Percentiles rank a stretch among this genome's conserved stretches.
Evolutionary conservation across 768 basidiomycete species (phyloP).

Genomic region (Cystofilobasidium bisporidii): DNA sequence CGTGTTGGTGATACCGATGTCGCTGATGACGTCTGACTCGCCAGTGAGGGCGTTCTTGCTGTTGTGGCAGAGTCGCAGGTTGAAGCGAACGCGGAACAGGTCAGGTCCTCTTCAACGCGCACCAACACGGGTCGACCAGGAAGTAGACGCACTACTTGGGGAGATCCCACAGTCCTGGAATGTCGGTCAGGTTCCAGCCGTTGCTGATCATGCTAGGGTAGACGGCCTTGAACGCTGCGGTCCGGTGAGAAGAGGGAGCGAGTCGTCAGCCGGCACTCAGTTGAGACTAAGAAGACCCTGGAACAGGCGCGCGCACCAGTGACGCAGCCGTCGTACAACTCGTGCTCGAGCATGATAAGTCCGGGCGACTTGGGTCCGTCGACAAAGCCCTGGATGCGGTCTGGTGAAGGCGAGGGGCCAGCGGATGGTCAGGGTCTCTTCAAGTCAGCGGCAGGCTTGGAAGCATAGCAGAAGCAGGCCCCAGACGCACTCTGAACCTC

Average conservation of each 20-base stretch:
- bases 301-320: constrained; percentile 34
- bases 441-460: too few relatives aligned
- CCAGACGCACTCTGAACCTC: neutral
- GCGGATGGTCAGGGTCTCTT: neutral
- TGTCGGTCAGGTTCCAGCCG: constrained; percentile 54
- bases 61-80: too few relatives aligned
- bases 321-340: constrained; percentile 55
- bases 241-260: constrained; percentile 14
- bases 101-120: too few relatives aligned
- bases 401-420: neutral
- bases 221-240: constrained; percentile 24
- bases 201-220: constrained; percentile 42
- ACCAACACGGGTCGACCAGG: too few relatives aligned
- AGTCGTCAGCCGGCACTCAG: constrained; percentile 13
- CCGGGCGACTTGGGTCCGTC: constrained; percentile 65
- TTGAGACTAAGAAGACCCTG: neutral
- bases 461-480: too few relatives aligned
- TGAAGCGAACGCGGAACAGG: too few relatives aligned
- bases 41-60: constrained; percentile 28
- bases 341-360: constrained; percentile 76
- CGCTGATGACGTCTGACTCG: constrained; percentile 29
- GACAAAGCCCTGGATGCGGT: constrained; percentile 37
- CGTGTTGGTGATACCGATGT: too few relatives aligned
- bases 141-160: neutral
- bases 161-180: neutral